Evolutionary conservation across 306 rosid species (phyloP).

Genomic region (Carpinus viminea): DNA sequence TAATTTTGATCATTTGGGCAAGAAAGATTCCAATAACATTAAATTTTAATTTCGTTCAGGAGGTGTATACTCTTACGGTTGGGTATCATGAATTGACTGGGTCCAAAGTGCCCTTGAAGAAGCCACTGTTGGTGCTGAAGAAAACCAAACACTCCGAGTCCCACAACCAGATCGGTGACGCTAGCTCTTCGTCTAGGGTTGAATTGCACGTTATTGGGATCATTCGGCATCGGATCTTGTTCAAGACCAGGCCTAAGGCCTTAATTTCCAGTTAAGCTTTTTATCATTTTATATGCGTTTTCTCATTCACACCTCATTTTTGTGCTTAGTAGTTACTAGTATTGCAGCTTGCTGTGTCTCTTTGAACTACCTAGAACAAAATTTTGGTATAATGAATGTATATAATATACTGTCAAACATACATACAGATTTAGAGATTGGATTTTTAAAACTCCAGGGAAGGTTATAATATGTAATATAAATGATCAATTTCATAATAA

Average conservation of each 20-base stretch:
- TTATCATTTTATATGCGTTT: background rate
- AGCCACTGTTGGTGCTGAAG: slow-evolving; percentile 76
- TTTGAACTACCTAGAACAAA: too few species aligned
- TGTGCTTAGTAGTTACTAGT: too few species aligned
- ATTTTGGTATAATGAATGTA: too few species aligned
- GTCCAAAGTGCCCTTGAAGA: slow-evolving; percentile 70
- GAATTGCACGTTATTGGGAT: slow-evolving; percentile 79
- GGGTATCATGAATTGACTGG: slow-evolving; percentile 93
- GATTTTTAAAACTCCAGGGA: too few species aligned
- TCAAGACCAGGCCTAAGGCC: slow-evolving; percentile 88
- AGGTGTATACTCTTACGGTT: slow-evolving; percentile 69
- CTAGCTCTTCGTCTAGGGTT: slow-evolving; percentile 20
- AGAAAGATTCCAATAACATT: background rate
- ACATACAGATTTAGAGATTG: too few species aligned
- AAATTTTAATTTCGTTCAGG: slow-evolving; percentile 38
- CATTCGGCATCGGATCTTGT: slow-evolving; percentile 69
- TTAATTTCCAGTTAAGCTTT: slow-evolving; percentile 70
- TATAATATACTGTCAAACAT: too few species aligned
- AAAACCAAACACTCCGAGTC: slow-evolving; percentile 45
- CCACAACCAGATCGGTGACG: slow-evolving; percentile 12
- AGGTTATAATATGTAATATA: too few species aligned
- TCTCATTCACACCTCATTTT: background rate
- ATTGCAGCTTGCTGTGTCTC: too few species aligned
- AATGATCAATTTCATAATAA: too few species aligned
- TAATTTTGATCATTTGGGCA: background rate